Percentiles rank a stretch among this genome's conserved stretches.
Conservation (phyloP, 805 yeast species). For the Sugiyamaella smithiae region DNA sequence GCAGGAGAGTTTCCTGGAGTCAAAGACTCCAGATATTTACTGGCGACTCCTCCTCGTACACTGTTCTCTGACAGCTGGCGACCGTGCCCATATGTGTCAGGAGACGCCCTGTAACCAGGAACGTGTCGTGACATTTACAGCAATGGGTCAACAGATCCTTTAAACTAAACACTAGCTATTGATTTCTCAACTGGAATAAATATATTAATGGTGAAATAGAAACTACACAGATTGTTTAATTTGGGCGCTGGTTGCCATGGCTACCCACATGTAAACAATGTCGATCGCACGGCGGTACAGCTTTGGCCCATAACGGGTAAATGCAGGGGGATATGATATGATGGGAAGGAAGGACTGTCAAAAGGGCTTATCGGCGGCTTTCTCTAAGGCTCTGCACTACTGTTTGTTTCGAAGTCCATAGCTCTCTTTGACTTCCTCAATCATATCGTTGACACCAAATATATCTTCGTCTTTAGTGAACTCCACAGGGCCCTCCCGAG, state of each 20-base stretch:
- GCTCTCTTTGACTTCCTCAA: conserved; percentile 16
- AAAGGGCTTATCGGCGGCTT: too few species aligned
- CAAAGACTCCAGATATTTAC: conserved; percentile 22
- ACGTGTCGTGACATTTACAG: not conserved
- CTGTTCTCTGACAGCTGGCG: conserved; percentile 13
- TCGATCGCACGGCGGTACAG: conserved; percentile 5
- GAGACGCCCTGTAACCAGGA: conserved; percentile 2
- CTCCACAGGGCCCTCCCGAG: conserved; percentile 44
- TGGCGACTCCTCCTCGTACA: conserved; percentile 21
- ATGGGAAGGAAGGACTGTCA: too few species aligned
- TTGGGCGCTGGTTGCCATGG: conserved; percentile 12
- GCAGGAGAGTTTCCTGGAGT: not conserved
- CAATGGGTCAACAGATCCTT: too few species aligned
- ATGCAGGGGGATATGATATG: too few species aligned
- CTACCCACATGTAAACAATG: conserved; percentile 5
- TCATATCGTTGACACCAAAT: conserved; percentile 21
- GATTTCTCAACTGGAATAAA: too few species aligned
- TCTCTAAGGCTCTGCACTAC: too few species aligned
- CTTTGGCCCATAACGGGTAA: too few species aligned
- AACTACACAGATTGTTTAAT: not conserved
- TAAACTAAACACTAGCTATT: too few species aligned
- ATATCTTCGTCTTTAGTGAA: conserved; percentile 41
- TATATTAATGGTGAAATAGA: conserved; percentile 9
- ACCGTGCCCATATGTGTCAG: not conserved
- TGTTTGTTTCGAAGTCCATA: conserved; percentile 9